Evolutionary conservation across 805 yeast genomes (phyloP).

Genomic region (Teunomyces lycoperdinae): DNA sequence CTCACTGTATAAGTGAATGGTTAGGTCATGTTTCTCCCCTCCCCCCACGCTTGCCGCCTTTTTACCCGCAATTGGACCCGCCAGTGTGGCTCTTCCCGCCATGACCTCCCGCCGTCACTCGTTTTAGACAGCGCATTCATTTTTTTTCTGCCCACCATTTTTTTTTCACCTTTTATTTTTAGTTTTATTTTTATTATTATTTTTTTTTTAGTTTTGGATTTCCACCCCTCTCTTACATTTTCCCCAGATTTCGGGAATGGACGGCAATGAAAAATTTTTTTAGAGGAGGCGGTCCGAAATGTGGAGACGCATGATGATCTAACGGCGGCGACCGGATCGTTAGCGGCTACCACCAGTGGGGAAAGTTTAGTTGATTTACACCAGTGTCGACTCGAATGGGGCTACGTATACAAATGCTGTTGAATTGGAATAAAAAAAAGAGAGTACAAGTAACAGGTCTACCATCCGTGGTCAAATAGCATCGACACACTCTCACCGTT

Average conservation of each 20-base stretch:
- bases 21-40: no score
- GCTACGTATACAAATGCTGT: no score
- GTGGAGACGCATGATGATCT: background rate
- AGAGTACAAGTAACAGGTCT: no score
- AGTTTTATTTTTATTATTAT: background rate
- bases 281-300: background rate
- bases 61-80: background rate
- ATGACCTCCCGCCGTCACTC: background rate
- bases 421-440: no score
- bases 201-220: background rate
- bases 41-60: background rate
- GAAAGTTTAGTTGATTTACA: background rate
- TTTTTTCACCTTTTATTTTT: background rate
- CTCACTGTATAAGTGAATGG: no score
- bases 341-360: no score
- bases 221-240: background rate
- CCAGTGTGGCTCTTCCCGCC: background rate
- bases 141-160: background rate
- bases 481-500: conserved; percentile 95
- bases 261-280: conserved; percentile 1
- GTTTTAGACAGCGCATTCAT: background rate
- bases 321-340: background rate
- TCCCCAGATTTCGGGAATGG: conserved; percentile 7
- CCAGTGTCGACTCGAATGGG: no score
- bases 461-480: conserved; percentile 84